These are phyloP conservation scores for Vigna hirtella DNA, from an alignment of 306 rosid species.

Conservation along the genomic window DNA sequence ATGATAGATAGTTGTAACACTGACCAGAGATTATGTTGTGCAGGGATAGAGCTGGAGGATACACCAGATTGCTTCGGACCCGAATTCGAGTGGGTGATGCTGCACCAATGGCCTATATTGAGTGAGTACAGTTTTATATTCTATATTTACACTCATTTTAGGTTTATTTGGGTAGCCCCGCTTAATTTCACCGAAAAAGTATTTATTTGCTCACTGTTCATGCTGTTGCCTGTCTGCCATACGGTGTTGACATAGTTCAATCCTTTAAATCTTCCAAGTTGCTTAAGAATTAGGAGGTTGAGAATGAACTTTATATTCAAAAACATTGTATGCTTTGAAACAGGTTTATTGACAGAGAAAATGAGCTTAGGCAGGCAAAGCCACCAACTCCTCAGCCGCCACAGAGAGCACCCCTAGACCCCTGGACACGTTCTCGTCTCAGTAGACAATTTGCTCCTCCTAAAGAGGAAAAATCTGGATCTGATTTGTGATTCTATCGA, in stretches of 20 bases:
- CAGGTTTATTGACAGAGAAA: conserved; percentile 87
- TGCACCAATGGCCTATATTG: conserved; percentile 98
- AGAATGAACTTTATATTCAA: conserved; percentile 10
- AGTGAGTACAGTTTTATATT: conserved; percentile 75
- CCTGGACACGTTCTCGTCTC: conserved; percentile 86
- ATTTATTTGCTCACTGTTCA: not conserved
- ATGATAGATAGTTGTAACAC: conserved; percentile 22
- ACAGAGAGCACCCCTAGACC: conserved; percentile 80
- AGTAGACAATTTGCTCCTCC: conserved; percentile 81
- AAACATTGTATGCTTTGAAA: conserved; percentile 20
- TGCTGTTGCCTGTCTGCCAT: conserved; percentile 20
- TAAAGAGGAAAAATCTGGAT: conserved; percentile 65
- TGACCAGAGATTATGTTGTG: conserved; percentile 38
- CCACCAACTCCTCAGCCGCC: conserved; percentile 83
- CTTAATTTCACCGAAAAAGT: conserved; percentile 1
- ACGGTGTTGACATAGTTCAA: not conserved
- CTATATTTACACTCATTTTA: conserved; percentile 8
- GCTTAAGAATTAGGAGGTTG: conserved; percentile 27
- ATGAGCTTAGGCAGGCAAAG: conserved; percentile 87
- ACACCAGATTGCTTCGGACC: conserved; percentile 90
- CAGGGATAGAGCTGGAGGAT: conserved; percentile 95
- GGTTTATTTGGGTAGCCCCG: not conserved
- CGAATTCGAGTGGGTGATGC: conserved; percentile 97
- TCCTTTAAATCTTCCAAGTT: not conserved
- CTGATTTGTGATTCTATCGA: conserved; percentile 51